Conservation (phyloP, 148 eudicot genomes). For the Tetragonia tetragonoides region DNA sequence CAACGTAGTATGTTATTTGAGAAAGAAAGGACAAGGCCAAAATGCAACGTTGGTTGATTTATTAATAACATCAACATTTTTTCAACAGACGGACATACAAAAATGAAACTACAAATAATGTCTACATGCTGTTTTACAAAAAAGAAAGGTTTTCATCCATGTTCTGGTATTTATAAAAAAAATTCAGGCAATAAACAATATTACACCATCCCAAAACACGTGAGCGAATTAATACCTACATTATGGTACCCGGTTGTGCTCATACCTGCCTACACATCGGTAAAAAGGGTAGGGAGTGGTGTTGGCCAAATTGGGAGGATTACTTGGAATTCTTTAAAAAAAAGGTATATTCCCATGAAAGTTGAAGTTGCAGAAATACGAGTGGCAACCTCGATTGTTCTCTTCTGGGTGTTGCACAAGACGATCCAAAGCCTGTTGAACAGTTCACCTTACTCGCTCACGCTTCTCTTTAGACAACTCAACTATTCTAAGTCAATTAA, state of each 20-base stretch:
- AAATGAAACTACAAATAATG: too few species aligned
- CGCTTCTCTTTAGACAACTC: conserved; percentile 59
- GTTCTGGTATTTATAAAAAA: too few species aligned
- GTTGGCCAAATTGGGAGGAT: not conserved
- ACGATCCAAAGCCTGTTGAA: not conserved
- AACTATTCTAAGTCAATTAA: conserved; percentile 35
- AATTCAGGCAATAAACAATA: too few species aligned
- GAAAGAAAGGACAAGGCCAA: too few species aligned
- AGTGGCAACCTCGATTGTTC: not conserved
- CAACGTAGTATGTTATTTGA: too few species aligned
- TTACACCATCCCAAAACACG: too few species aligned
- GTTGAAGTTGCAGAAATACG: not conserved
- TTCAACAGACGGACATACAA: not conserved
- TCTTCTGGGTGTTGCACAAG: not conserved
- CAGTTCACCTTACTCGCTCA: conserved; percentile 68
- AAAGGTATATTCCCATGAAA: not conserved
- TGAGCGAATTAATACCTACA: not conserved
- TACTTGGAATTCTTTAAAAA: not conserved
- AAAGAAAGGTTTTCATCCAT: too few species aligned
- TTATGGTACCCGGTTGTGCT: too few species aligned
- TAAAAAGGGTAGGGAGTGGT: not conserved
- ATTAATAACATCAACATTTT: too few species aligned
- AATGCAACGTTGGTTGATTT: too few species aligned
- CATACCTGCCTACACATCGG: not conserved
- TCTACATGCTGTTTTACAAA: too few species aligned